phyloP scores from a whole-genome alignment of 148 eudicot genomes.

The Rhododendron williamsianum region DNA sequence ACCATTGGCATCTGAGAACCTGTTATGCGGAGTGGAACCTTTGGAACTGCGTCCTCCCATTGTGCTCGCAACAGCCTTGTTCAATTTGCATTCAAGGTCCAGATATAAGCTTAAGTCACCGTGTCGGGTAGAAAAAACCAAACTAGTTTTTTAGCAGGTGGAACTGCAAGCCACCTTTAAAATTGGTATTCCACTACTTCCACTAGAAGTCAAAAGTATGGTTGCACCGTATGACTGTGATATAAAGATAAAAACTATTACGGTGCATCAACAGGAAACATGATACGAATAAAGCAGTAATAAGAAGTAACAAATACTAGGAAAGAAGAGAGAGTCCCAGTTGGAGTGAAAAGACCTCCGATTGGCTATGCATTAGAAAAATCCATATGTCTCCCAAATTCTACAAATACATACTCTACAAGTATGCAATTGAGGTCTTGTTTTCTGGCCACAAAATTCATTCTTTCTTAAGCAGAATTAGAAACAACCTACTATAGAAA shows the following conservation, averaged over 20 bases:
- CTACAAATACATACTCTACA: neutral
- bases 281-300: neutral
- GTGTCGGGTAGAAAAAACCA: neutral
- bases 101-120: neutral
- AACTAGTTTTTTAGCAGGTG: neutral
- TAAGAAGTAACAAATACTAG: neutral
- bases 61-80: neutral
- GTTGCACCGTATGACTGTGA: neutral
- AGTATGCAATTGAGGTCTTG: neutral
- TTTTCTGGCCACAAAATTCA: neutral
- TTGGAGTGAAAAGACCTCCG: neutral
- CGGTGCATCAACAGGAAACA: neutral
- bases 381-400: neutral
- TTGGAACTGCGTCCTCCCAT: conserved; percentile 28
- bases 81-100: conserved; percentile 1
- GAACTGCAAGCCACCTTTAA: neutral
- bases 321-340: neutral
- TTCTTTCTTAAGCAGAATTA: neutral
- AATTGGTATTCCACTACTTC: neutral
- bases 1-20: conserved; percentile 12
- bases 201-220: neutral
- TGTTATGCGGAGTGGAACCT: conserved; percentile 7
- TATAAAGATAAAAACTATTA: neutral
- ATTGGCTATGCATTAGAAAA: neutral
- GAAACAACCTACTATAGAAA: neutral